These are phyloP conservation scores for Brassica rapa DNA, from an alignment of 345 rosid species.

Conservation along the genomic window DNA sequence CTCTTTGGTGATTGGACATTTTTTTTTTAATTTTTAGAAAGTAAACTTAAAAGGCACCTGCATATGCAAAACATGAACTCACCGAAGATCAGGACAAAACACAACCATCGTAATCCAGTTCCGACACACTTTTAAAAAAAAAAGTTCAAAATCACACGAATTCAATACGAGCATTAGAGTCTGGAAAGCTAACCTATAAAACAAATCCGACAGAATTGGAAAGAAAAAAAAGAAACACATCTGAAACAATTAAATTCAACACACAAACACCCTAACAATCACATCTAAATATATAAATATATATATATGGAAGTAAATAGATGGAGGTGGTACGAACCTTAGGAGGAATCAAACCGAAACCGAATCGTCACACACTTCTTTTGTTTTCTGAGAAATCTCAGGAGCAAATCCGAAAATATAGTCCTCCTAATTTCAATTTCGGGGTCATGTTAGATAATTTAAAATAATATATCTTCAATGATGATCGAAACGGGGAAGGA, in stretches of 20 bases:
- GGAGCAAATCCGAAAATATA: neutral
- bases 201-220: neutral
- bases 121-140: neutral
- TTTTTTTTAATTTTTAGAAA: neutral
- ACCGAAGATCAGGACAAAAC: neutral
- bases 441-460: neutral
- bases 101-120: neutral
- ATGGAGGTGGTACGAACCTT: constrained; percentile 30
- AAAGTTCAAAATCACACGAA: neutral
- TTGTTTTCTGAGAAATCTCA: neutral
- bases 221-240: neutral
- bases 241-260: constrained; percentile 15
- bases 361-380: neutral
- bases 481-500: constrained; percentile 15
- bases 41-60: constrained; percentile 26
- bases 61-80: neutral
- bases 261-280: constrained; percentile 23
- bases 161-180: neutral
- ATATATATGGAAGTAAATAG: constrained; percentile 9
- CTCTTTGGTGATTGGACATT: constrained; percentile 61
- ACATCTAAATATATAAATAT: constrained; percentile 3
- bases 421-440: constrained; percentile 3
- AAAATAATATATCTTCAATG: neutral
- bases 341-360: constrained; percentile 21
- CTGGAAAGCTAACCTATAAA: neutral